Evolutionary conservation across 257 asterid species (phyloP), one percentile per base, ranked within the genome.

Genomic region (Lithospermum erythrorhizon): DNA sequence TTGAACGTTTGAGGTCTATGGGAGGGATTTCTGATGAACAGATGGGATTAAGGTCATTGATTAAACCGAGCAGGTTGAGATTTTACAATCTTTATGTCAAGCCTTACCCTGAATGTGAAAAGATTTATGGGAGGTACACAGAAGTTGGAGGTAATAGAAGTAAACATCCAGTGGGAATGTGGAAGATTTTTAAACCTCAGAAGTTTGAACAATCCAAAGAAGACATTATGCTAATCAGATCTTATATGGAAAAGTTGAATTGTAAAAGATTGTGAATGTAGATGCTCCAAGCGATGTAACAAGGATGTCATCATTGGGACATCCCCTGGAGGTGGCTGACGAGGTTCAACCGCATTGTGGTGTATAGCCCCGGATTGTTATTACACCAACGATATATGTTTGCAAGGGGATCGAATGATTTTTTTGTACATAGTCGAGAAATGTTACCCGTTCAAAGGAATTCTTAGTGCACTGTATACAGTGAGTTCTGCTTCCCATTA

Each of bases 71-170:
- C 69, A 72, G 96, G 71, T 62, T 83, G 81, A 82, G 74, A 71
- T 91, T 91, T 75, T 91, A 88, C 68, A 91, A 91, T 68, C 63
- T 82, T 72, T 91, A 83, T 61, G 95, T 86, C 55, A 88, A 88
- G 82, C 96, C 96, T 18, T 91, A 91, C 72, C 96, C 96, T 8
- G 93, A 88, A 68, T 84, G 95, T 65, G 95, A 91, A 59, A 56
- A 76, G 77, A 75, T 86, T 16, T 88, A 91, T 49, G 96, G 96
- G 35, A 86, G 87, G 72, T 76, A 79, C 65, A 71, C 72, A 54
- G 74, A 59, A 49, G 65, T 49, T 57, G 65, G 65, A 45, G 13
- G 25, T 7, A 73, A 51, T 65, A 78, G 58, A 58, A 78, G 41
- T 23, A 76, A 71, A 21, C 95, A 82, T 68, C 89, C 94, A 2